Percentiles rank a stretch among this genome's conserved stretches.
Conservation (phyloP, 2,329 filamentous ascomycete species). For the Penicillium sp. region DNA sequence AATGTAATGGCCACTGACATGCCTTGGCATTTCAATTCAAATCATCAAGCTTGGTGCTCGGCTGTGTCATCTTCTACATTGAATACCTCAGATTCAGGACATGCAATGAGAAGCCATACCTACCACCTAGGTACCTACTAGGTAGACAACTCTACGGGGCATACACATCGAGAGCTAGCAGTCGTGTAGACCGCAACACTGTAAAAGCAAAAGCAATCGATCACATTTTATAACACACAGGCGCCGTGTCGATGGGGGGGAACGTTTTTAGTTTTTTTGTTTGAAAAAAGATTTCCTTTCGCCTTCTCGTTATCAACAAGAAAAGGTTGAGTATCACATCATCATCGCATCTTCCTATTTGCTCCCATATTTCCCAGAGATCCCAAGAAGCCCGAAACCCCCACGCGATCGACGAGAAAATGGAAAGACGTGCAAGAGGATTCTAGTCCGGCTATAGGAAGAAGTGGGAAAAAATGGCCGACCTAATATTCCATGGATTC, state of each 20-base stretch:
- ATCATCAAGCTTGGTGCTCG: too few relatives aligned
- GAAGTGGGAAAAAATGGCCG: slow-evolving; percentile 33
- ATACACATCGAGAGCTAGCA: too few relatives aligned
- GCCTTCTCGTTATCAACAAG: slow-evolving; percentile 35
- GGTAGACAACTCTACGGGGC: too few relatives aligned
- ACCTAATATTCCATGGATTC: slow-evolving; percentile 29
- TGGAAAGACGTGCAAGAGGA: slow-evolving; percentile 8
- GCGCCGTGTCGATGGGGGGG: slow-evolving; percentile 17
- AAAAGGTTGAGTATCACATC: slow-evolving; percentile 35
- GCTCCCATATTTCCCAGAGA: slow-evolving; percentile 20
- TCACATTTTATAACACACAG: slow-evolving; percentile 22
- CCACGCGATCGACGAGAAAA: slow-evolving; percentile 20
- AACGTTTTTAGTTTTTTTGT: slow-evolving; percentile 21
- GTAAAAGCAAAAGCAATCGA: slow-evolving; percentile 16
- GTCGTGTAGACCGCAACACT: too few relatives aligned
- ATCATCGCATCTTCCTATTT: slow-evolving; percentile 33
- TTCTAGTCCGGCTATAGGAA: slow-evolving; percentile 27
- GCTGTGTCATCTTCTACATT: too few relatives aligned
- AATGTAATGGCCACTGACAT: too few relatives aligned
- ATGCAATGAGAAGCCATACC: too few relatives aligned
- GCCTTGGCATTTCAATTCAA: too few relatives aligned
- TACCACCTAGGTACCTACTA: too few relatives aligned
- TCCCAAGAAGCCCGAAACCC: slow-evolving; percentile 22
- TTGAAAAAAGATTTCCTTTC: slow-evolving; percentile 32
- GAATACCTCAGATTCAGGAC: too few relatives aligned